phyloP scores from a whole-genome alignment of 2,329 filamentous ascomycete species.

The Diaporthe ilicicola region DNA sequence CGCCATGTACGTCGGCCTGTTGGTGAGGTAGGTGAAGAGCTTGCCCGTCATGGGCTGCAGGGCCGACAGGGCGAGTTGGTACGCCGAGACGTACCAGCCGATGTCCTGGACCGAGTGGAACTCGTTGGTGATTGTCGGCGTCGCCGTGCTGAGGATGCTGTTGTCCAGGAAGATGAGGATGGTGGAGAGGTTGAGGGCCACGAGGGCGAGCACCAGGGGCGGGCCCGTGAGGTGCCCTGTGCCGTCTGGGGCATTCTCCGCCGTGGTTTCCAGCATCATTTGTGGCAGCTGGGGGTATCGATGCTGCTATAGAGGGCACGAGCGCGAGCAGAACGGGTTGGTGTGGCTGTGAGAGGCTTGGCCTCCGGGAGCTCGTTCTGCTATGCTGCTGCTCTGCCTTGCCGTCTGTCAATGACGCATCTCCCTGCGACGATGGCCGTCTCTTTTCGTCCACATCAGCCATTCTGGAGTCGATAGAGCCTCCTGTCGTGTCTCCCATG shows the following conservation, averaged over 20 bases:
- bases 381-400: not conserved
- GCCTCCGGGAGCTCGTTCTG: not conserved
- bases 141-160: constrained; percentile 34
- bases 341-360: not conserved
- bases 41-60: constrained; percentile 44
- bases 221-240: not conserved
- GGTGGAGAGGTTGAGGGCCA: not conserved
- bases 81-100: constrained; percentile 52
- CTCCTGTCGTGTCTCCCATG: not conserved
- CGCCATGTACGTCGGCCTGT: constrained; percentile 46
- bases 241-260: not conserved
- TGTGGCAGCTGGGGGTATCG: not conserved
- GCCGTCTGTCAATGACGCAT: not conserved
- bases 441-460: not conserved
- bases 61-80: constrained; percentile 42
- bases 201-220: not conserved
- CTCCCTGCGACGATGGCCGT: not conserved
- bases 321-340: constrained; percentile 4
- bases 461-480: not conserved
- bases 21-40: constrained; percentile 44
- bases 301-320: constrained; percentile 1
- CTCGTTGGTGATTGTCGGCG: constrained; percentile 43
- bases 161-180: constrained; percentile 9
- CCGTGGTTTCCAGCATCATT: not conserved
- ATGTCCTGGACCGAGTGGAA: constrained; percentile 49